Percentiles rank a stretch among this genome's conserved stretches.
These are phyloP conservation scores for Agaricus subrufescens DNA, from an alignment of 768 basidiomycete species.

Conservation along the genomic window DNA sequence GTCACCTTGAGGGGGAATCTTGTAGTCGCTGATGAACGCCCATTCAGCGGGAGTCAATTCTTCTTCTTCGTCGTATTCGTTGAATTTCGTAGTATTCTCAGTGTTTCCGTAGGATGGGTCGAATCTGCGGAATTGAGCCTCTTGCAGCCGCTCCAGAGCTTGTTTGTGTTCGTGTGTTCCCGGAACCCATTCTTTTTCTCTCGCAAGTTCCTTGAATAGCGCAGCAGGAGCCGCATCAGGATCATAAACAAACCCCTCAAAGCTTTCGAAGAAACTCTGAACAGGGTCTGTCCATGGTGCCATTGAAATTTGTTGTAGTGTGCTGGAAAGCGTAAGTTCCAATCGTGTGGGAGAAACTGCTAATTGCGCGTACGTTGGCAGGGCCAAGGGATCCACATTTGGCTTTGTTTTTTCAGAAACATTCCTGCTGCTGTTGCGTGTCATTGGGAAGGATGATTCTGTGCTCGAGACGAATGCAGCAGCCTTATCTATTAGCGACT, in stretches of 20 bases:
- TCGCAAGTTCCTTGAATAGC: slow-evolving; percentile 23
- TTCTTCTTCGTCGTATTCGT: not conserved
- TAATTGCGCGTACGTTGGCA: not conserved
- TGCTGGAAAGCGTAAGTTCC: not conserved
- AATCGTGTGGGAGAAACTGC: too few species aligned
- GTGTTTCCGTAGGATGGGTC: slow-evolving; percentile 12
- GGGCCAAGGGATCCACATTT: too few species aligned
- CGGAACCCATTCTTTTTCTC: slow-evolving; percentile 12
- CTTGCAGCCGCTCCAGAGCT: slow-evolving; percentile 19
- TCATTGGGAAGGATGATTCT: too few species aligned
- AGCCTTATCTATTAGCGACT: too few species aligned
- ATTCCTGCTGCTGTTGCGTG: too few species aligned
- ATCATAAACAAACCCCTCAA: slow-evolving; percentile 14
- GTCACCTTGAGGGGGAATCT: not conserved
- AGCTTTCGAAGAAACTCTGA: slow-evolving; percentile 15
- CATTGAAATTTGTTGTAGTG: not conserved
- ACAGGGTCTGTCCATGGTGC: not conserved
- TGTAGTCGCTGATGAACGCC: not conserved
- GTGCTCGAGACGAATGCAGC: too few species aligned
- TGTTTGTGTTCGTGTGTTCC: slow-evolving; percentile 3
- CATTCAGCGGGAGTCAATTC: not conserved
- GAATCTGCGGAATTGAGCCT: slow-evolving; percentile 28
- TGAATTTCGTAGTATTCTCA: too few species aligned
- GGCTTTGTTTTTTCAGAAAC: too few species aligned
- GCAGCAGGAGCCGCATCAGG: slow-evolving; percentile 12